These are phyloP conservation scores for Ganoderma leucocontextum DNA, from an alignment of 1,284 basidiomycete species.

Conservation along the genomic window DNA sequence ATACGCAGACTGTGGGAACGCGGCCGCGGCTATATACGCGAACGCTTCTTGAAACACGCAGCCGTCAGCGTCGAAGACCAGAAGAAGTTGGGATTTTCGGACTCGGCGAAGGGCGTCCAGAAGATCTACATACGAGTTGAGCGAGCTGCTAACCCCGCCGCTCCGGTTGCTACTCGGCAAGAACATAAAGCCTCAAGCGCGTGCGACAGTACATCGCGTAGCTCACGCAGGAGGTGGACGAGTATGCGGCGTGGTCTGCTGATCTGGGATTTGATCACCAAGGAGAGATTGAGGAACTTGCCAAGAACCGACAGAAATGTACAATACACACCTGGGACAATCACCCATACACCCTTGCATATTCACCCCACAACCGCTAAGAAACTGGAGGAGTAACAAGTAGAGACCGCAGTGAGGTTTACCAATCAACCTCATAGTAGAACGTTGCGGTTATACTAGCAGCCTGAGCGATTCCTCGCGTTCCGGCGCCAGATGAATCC, in stretches of 20 bases:
- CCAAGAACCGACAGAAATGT: too few relatives aligned
- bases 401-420: too few relatives aligned
- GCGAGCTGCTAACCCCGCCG: constrained; percentile 33
- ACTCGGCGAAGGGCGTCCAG: constrained; percentile 14
- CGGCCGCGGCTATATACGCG: constrained; percentile 10
- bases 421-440: too few relatives aligned
- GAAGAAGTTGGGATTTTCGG: background rate
- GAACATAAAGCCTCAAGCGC: constrained; percentile 15
- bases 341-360: too few relatives aligned
- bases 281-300: too few relatives aligned
- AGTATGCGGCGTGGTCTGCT: constrained; percentile 41
- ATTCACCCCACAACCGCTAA: too few relatives aligned
- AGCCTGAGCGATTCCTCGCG: too few relatives aligned
- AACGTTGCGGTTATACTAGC: too few relatives aligned
- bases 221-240: constrained; percentile 31
- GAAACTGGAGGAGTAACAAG: too few relatives aligned
- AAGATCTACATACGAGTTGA: constrained; percentile 15
- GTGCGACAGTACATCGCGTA: constrained; percentile 27
- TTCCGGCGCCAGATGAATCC: too few relatives aligned
- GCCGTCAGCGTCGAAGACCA: background rate
- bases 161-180: constrained; percentile 39
- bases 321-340: too few relatives aligned
- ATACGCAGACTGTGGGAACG: constrained; percentile 13
- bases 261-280: constrained; percentile 3
- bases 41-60: background rate